These are phyloP conservation scores for Nigrograna mackinnonii DNA, from an alignment of 2,329 filamentous ascomycete genomes.

Conservation along the genomic window DNA sequence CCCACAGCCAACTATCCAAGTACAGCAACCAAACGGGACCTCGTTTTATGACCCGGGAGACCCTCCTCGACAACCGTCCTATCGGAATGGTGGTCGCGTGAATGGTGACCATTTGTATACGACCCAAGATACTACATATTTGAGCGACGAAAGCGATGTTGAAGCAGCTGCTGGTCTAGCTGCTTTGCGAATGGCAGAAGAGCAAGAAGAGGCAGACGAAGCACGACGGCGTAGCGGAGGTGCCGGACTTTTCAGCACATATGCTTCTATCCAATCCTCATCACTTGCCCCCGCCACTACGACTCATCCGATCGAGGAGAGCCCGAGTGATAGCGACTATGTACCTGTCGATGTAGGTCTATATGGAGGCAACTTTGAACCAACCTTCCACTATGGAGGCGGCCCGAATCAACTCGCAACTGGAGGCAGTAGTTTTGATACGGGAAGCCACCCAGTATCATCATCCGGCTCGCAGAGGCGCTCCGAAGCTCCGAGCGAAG, in stretches of 20 bases:
- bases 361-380: conserved; percentile 73
- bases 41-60: conserved; percentile 28
- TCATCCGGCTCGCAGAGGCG: conserved; percentile 50
- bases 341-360: conserved; percentile 72
- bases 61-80: conserved; percentile 21
- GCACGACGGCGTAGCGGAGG: conserved; percentile 63
- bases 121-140: conserved; percentile 25
- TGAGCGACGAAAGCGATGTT: conserved; percentile 77
- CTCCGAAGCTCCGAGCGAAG: conserved; percentile 47
- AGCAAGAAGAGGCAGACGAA: conserved; percentile 67
- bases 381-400: conserved; percentile 63
- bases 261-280: conserved; percentile 44
- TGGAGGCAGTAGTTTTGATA: conserved; percentile 31
- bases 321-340: conserved; percentile 69
- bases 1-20: conserved; percentile 41
- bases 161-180: conserved; percentile 84
- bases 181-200: conserved; percentile 82
- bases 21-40: conserved; percentile 35
- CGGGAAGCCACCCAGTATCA: conserved; percentile 43
- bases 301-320: conserved; percentile 19
- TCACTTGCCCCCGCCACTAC: conserved; percentile 45
- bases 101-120: conserved; percentile 52
- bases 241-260: conserved; percentile 55
- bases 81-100: conserved; percentile 40
- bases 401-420: conserved; percentile 47